Evolutionary conservation across 1,284 basidiomycete species (phyloP).

Genomic region (Ceratobasidium sp.): DNA sequence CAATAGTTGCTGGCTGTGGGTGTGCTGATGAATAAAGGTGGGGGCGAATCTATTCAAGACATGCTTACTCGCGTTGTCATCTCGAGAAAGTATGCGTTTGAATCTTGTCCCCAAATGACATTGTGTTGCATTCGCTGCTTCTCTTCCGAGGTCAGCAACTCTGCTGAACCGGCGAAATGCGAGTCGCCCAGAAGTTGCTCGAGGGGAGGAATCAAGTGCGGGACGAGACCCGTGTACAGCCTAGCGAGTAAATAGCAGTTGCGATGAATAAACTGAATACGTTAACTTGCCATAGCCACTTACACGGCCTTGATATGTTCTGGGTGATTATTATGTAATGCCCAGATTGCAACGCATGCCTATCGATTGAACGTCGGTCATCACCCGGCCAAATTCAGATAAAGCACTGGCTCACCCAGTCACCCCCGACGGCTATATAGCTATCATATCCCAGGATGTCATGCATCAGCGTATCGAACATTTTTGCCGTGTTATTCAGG

Average conservation of each 20-base stretch:
- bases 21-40: background rate
- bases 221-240: constrained; percentile 43
- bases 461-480: constrained; percentile 45
- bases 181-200: constrained; percentile 15
- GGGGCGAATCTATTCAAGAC: background rate
- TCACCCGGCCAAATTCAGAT: no score
- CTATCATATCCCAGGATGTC: constrained; percentile 44
- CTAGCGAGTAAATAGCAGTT: no score
- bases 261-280: no score
- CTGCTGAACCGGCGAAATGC: constrained; percentile 10
- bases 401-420: no score
- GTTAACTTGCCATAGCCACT: no score
- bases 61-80: constrained; percentile 40
- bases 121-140: constrained; percentile 13
- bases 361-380: no score
- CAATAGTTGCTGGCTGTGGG: constrained; percentile 49
- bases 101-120: background rate
- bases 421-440: constrained; percentile 41
- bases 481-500: constrained; percentile 38
- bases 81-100: constrained; percentile 41
- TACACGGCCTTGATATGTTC: constrained; percentile 24
- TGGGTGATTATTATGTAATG: constrained; percentile 30
- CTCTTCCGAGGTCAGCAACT: background rate
- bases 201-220: constrained; percentile 12
- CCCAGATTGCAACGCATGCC: constrained; percentile 43